Evolutionary conservation across 2,329 filamentous ascomycete genomes (phyloP), one percentile per base, ranked within the genome.

Genomic region (Akanthomyces muscarius): DNA sequence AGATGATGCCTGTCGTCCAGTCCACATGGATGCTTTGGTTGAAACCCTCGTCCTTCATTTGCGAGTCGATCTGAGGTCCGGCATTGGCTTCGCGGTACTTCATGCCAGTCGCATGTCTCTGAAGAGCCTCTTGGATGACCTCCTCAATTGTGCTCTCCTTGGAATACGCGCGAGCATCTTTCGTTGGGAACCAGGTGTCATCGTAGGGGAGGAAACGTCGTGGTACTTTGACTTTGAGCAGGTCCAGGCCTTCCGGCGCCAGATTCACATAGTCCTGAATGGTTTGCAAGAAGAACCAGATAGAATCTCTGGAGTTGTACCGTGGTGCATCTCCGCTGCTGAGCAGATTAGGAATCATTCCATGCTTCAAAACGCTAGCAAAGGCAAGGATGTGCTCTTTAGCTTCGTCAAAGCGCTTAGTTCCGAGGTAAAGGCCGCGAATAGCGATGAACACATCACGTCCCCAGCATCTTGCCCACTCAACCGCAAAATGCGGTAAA

Each of bases 381-480:
- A 99, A 99, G 10, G 93, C 94, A 65, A 92, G 80, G 64, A 99
- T 97, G 71, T 99, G 96, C 74, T 98, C 92, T 71, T 87, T 93
- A 8, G 95, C 95, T 73, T 97, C 93, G 2, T 84, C 86, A 69
- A 90, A 97, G 10, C 95, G 88, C 2, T 92, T 92, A 13, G 94
- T 98, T 47, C 91, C 92, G 42, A 99, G 85, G 68, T 91, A 91
- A n/a, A 99, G 81, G 50, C 95, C 95, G 57, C 95, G 89, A 47
- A 97, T 85, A 16, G 95, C 95, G 66, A 99, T 99, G 75, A 97
- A 98, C 14, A 97, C 92, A 74, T 99, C 95, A 62, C 95, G 89
- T 8, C 96, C 95, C 95, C 95, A 99, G 75, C 94, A 97, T 69
- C 95, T 86, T 56, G 94, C 93, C 93, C 95, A 99, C 69, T 92